Evolutionary conservation across 805 yeast genomes (phyloP).

Genomic region (Cyberlindnera petersonii): DNA sequence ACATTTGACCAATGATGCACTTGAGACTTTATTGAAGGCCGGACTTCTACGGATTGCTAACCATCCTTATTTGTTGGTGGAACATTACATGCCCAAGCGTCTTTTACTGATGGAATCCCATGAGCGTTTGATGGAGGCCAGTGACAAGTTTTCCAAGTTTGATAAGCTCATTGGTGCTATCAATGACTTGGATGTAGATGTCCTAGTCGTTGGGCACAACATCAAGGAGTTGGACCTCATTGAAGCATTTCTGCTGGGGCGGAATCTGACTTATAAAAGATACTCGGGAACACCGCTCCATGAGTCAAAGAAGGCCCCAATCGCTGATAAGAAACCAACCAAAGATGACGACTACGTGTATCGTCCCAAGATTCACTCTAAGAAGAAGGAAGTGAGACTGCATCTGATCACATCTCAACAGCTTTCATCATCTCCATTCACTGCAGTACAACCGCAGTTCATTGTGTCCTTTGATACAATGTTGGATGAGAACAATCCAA

Average conservation of each 20-base stretch:
- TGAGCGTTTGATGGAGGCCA: constrained; percentile 45
- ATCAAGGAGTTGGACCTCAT: constrained; percentile 72
- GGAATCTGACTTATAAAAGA: constrained; percentile 56
- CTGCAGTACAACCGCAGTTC: constrained; percentile 36
- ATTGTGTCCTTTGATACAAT: constrained; percentile 48
- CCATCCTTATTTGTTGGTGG: constrained; percentile 71
- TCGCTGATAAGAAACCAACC: neutral
- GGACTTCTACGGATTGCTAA: constrained; percentile 49
- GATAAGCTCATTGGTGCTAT: constrained; percentile 37
- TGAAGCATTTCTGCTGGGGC: constrained; percentile 77
- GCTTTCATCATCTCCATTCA: constrained; percentile 31
- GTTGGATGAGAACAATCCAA: constrained; percentile 31
- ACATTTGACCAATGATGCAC: constrained; percentile 27
- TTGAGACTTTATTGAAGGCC: constrained; percentile 40
- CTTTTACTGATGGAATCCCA: constrained; percentile 62
- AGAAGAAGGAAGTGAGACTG: constrained; percentile 25
- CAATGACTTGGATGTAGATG: constrained; percentile 23
- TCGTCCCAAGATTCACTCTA: constrained; percentile 16
- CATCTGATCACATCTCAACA: constrained; percentile 46
- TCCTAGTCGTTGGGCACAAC: constrained; percentile 52
- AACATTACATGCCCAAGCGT: constrained; percentile 73
- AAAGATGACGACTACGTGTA: constrained; percentile 23
- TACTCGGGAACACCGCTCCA: constrained; percentile 61
- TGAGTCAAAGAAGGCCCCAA: constrained; percentile 24
- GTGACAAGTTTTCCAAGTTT: constrained; percentile 57